Percentiles rank a stretch among this genome's conserved stretches.
These are phyloP conservation scores for Talaromyces sp. DNA, from an alignment of 2,329 filamentous ascomycete genomes.

Conservation along the genomic window DNA sequence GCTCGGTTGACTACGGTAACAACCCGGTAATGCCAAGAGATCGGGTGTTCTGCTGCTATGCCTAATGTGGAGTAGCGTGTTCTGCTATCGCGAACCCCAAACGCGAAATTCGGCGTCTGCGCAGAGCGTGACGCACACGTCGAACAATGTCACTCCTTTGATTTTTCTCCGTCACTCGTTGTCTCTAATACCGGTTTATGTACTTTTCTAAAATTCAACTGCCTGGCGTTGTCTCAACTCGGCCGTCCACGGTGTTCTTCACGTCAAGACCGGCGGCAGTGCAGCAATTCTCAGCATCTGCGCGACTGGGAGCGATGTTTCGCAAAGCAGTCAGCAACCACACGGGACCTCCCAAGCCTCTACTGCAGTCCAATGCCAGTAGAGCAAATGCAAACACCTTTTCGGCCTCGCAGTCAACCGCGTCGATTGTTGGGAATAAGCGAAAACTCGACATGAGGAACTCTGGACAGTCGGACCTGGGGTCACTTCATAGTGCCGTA, in stretches of 20 bases:
- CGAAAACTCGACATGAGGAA: conserved; percentile 34
- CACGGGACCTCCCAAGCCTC: conserved; percentile 25
- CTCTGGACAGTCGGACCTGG: conserved; percentile 28
- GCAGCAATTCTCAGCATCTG: conserved; percentile 23
- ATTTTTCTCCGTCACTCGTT: background rate
- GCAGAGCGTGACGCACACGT: background rate
- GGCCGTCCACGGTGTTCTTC: conserved; percentile 18
- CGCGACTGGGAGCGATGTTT: conserved; percentile 31
- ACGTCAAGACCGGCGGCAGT: conserved; percentile 15
- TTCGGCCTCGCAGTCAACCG: conserved; percentile 15
- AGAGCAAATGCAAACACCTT: conserved; percentile 20
- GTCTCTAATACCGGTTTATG: conserved; percentile 5
- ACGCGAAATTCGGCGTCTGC: conserved; percentile 6
- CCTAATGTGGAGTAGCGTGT: too few relatives aligned
- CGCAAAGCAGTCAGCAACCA: conserved; percentile 37
- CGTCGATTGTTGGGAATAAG: conserved; percentile 27
- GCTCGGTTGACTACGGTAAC: too few relatives aligned
- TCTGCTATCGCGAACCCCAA: conserved; percentile 2
- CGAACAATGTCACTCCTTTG: background rate
- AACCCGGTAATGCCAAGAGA: too few relatives aligned
- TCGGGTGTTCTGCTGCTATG: too few relatives aligned
- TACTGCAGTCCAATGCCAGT: conserved; percentile 26
- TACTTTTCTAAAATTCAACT: conserved; percentile 10
- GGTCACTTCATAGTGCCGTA: conserved; percentile 45
- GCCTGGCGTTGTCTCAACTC: conserved; percentile 17